A percentile compares a stretch with the other conserved stretches of the same genome.
phyloP scores from a whole-genome alignment of 768 basidiomycete species.

The Boletus sensibilis region DNA sequence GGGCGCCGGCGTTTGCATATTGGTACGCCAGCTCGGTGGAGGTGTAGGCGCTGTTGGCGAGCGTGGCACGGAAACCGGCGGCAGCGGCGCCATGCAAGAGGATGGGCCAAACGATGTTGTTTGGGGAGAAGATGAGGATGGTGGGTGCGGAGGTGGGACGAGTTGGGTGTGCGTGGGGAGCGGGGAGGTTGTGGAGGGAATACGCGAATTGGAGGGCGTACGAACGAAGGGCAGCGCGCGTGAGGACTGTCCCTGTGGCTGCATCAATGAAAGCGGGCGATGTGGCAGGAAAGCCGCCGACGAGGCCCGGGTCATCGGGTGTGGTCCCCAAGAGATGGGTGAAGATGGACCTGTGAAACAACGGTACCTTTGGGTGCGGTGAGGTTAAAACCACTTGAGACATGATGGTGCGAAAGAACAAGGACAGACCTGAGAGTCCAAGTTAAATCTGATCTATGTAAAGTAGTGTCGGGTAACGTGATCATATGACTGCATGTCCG shows the following conservation, averaged over 20 bases:
- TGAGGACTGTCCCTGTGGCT: slow-evolving; percentile 50
- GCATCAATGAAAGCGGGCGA: slow-evolving; percentile 68
- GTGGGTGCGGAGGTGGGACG: slow-evolving; percentile 41
- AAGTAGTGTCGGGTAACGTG: too few species aligned
- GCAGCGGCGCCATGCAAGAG: slow-evolving; percentile 49
- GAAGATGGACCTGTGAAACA: slow-evolving; percentile 31
- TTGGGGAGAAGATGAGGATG: slow-evolving; percentile 66
- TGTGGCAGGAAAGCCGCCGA: slow-evolving; percentile 45
- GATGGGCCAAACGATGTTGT: slow-evolving; percentile 58
- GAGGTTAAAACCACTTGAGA: slow-evolving; percentile 19
- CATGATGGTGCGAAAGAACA: slow-evolving; percentile 12
- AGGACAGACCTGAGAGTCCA: not conserved
- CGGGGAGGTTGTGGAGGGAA: slow-evolving; percentile 50
- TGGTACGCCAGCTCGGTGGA: slow-evolving; percentile 69
- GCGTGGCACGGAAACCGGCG: slow-evolving; percentile 65
- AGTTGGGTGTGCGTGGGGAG: slow-evolving; percentile 48
- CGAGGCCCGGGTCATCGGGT: slow-evolving; percentile 18
- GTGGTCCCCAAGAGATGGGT: slow-evolving; percentile 29
- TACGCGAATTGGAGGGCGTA: slow-evolving; percentile 56
- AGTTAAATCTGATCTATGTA: too few species aligned
- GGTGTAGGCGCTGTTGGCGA: slow-evolving; percentile 74
- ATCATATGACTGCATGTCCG: too few species aligned
- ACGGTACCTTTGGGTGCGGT: slow-evolving; percentile 16
- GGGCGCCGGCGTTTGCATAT: slow-evolving; percentile 63
- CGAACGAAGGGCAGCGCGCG: slow-evolving; percentile 52